Conservation (phyloP, 768 basidiomycete species). For the Podaxis rugospora region DNA sequence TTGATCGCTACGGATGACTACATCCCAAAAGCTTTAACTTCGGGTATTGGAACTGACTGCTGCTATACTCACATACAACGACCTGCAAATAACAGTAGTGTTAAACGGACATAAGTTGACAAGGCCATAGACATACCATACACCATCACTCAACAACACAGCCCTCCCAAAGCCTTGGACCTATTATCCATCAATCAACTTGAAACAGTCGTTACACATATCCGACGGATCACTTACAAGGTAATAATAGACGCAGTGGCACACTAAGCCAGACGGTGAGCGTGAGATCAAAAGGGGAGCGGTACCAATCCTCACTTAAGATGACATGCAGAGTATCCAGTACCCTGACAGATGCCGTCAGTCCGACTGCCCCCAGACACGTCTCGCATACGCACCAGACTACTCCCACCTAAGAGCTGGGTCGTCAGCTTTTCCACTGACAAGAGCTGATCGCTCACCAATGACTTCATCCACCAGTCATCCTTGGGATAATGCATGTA, state of each 20-base stretch:
- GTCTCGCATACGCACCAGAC: slow-evolving; percentile 27
- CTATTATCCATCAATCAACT: slow-evolving; percentile 17
- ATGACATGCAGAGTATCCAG: slow-evolving; percentile 37
- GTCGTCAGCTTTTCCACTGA: not conserved
- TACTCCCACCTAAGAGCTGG: slow-evolving; percentile 23
- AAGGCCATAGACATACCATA: slow-evolving; percentile 27
- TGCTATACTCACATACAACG: slow-evolving; percentile 28
- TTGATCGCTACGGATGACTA: slow-evolving; percentile 35
- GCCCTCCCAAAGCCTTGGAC: slow-evolving; percentile 32
- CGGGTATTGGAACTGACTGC: not conserved
- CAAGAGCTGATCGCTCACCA: slow-evolving; percentile 23
- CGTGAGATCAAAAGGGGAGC: not conserved
- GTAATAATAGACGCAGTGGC: slow-evolving; percentile 37
- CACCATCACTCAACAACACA: slow-evolving; percentile 26
- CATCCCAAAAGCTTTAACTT: not conserved
- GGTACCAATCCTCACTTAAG: slow-evolving; percentile 27
- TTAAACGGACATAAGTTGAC: not conserved
- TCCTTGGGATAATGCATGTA: slow-evolving; percentile 36
- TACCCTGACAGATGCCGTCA: slow-evolving; percentile 22
- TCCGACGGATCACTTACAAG: slow-evolving; percentile 25
- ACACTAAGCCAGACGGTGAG: slow-evolving; percentile 26
- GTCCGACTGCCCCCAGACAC: not conserved
- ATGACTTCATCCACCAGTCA: slow-evolving; percentile 24
- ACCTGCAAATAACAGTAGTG: slow-evolving; percentile 19
- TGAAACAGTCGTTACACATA: not conserved